Evolutionary conservation across 1,139 yeast species (phyloP).

Genomic region (Pichia norvegensis): DNA sequence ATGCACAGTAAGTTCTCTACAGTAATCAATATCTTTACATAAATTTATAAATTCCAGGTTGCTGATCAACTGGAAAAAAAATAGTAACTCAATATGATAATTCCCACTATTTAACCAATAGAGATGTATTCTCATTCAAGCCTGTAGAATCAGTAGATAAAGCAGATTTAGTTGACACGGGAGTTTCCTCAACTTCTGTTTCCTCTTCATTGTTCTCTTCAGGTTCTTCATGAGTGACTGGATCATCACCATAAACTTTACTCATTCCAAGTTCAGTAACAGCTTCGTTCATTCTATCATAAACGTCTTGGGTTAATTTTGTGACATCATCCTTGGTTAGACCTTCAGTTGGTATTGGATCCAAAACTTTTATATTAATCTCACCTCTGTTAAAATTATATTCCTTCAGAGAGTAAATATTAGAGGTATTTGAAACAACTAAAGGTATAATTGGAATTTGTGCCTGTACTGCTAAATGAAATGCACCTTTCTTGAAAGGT

Average conservation of each 20-base stretch:
- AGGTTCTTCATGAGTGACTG: not conserved
- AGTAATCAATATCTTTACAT: too few relatives aligned
- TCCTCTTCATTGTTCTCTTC: constrained; percentile 5
- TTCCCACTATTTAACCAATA: constrained; percentile 12
- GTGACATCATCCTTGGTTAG: constrained; percentile 54
- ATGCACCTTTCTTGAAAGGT: constrained; percentile 95
- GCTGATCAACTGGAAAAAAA: too few relatives aligned
- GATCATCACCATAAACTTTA: constrained; percentile 20
- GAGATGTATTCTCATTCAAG: constrained; percentile 9
- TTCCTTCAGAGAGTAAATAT: constrained; percentile 52
- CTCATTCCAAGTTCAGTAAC: constrained; percentile 38
- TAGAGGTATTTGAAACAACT: constrained; percentile 78
- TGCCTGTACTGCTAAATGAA: constrained; percentile 92
- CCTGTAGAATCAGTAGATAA: constrained; percentile 9
- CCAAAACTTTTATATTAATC: constrained; percentile 56
- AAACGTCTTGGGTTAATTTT: constrained; percentile 34
- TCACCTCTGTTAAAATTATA: constrained; percentile 55
- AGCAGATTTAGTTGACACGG: not conserved
- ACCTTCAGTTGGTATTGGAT: constrained; percentile 55
- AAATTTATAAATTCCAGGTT: too few relatives aligned
- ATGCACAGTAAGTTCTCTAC: too few relatives aligned
- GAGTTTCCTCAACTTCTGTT: not conserved
- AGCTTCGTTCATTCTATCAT: constrained; percentile 32
- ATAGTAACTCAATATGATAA: too few relatives aligned
- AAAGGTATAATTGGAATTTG: constrained; percentile 82